Percentiles rank a stretch among this genome's conserved stretches.
Conservation (phyloP, 1,284 basidiomycete genomes). For the Caloboletus firmus region DNA sequence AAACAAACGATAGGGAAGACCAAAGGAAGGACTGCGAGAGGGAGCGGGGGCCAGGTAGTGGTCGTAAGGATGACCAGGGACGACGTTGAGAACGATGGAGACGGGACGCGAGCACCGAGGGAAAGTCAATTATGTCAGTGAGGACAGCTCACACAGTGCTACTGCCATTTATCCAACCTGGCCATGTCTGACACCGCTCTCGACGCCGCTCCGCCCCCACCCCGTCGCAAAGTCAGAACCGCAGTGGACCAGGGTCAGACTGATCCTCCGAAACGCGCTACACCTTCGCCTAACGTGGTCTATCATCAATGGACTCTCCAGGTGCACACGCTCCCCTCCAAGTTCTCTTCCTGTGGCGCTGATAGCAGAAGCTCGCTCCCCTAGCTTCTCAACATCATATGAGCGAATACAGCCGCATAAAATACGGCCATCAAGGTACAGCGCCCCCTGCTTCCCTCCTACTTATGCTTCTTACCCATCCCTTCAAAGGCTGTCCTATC, state of each 20-base stretch:
- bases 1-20: constrained; percentile 4
- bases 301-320: constrained; percentile 20
- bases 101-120: neutral
- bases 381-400: constrained; percentile 79
- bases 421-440: constrained; percentile 67
- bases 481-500: constrained; percentile 49
- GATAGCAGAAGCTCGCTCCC: constrained; percentile 46
- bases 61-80: neutral
- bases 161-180: neutral
- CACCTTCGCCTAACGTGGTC: neutral
- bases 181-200: constrained; percentile 18
- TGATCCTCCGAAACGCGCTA: neutral
- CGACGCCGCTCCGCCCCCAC: neutral
- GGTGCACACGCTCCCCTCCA: constrained; percentile 5
- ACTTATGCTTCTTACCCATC: neutral
- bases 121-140: neutral
- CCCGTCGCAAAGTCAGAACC: neutral
- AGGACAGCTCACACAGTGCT: neutral
- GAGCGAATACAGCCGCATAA: constrained; percentile 77
- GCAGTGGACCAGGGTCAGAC: neutral
- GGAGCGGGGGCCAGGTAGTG: neutral
- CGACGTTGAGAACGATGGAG: constrained; percentile 7
- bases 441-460: neutral
- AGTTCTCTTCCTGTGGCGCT: neutral
- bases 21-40: constrained; percentile 3